These are phyloP conservation scores for Colletotrichum sp. DNA, from an alignment of 2,329 filamentous ascomycete species.

Conservation along the genomic window DNA sequence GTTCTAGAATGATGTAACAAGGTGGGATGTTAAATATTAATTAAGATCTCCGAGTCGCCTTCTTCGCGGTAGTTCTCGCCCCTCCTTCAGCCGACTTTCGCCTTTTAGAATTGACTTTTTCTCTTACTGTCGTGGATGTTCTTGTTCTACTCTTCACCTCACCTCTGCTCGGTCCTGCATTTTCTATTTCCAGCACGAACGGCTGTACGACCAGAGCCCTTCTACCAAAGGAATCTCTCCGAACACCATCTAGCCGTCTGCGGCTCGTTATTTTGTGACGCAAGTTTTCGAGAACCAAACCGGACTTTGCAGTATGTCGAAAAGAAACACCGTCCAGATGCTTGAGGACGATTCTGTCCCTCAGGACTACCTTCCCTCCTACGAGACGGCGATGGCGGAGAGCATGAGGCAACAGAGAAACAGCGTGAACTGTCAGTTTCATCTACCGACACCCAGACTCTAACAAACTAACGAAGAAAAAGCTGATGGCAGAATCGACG, in stretches of 20 bases:
- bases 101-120: background rate
- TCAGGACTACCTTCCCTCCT: constrained; percentile 7
- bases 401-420: background rate
- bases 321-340: background rate
- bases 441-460: background rate
- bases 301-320: background rate
- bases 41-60: background rate
- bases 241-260: background rate
- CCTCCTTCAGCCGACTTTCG: background rate
- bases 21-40: background rate
- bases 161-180: background rate
- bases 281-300: background rate
- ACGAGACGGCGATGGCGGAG: background rate
- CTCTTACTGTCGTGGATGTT: background rate
- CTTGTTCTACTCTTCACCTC: background rate
- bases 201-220: fast-evolving
- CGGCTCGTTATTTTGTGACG: background rate
- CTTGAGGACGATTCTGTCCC: background rate
- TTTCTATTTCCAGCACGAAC: background rate
- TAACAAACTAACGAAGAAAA: background rate
- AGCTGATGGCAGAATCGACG: constrained; percentile 19
- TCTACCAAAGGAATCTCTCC: background rate
- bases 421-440: background rate
- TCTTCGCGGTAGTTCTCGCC: background rate
- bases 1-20: constrained; percentile 4